Base-by-base conservation (phyloP, 2,329 filamentous ascomycete species). In the Colletotrichum liaoningense region DNA sequence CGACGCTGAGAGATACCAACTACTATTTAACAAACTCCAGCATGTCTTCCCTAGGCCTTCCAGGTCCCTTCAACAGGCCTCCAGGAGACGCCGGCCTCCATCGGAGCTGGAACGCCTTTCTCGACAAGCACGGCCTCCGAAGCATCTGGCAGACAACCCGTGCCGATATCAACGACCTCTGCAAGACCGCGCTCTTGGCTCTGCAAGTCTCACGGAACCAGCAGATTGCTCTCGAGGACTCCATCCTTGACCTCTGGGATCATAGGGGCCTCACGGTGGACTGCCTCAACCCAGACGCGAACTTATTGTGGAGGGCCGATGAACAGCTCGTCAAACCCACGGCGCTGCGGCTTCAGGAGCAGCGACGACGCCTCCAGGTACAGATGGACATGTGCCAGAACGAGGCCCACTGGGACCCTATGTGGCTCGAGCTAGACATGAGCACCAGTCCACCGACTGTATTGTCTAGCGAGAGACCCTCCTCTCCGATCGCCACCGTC, bases 281-380 rank as follows among this genome's bases (percentile, higher is more conserved):
- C 62, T 12, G 7, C 30, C 24, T 63, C 28, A 46, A 30, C 24
- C n/a, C 62, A 30, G 28, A 63, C 26, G 62, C 33, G 28, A 63
- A 55, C 62, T 46, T 46, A 8, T 5, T 24, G 11, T 63, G 62
- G 62, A 24, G 62, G 5, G 62, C 46, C 28, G 46, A 63, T 22
- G 62, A 63, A 30, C 62, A 63, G 62, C 46, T 63, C 28, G 28
- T 63, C 62, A 63, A 54, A 28, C 62, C n/a, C 62, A 55, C 62
- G 22, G 62, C 62, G n/a, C 46, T 63, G 30, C 46, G 62, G 14
- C 62, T 63, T 28, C 42, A 46, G 19, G n/a, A 46, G 28, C 60
- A 30, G 22, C 28, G 60, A 19, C n/a, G 19, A 3, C 46, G n/a
- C 6, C 60, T 63, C 46, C n/a, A 33, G 33, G 24, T 19, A 22